Base-by-base conservation (phyloP, 768 basidiomycete species). In the Russula earlei region DNA sequence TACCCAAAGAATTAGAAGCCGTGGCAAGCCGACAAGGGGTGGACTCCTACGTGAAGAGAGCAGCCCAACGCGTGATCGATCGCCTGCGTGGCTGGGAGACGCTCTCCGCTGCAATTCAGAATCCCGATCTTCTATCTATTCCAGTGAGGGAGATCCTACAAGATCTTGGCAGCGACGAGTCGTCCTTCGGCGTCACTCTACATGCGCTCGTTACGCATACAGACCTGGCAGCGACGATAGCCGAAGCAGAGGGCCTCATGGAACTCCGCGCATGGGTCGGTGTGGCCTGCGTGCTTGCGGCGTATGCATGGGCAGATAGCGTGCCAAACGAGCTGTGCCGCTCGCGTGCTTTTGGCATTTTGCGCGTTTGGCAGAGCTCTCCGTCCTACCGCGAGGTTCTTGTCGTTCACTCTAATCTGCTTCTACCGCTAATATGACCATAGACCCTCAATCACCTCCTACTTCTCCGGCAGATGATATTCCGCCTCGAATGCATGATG, bases 221-320 rank as follows among this genome's bases (percentile, higher is more conserved):
- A 0, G 77, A 80, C 52, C 67, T 89, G 14, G 64, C 75, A 42
- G 63, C 71, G 2, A 77, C 73, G 20, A 49, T 58, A 14, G 34
- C 33, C 19, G 47, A 48, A 27, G 25, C 40, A 14, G 47, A 53
- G 52, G 70, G 77, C 3, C 79, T 82, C 64, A 74, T 74, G 25
- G 81, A 83, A 44, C 85, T 89, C 59, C 76, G 83, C 55, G 83
- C 84, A 0, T 81, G 78, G 58, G 69, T 89, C 45, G 88, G 88
- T 1, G 75, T 89, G 8, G 75, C 82, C 3, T 74, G 76, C 49
- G 80, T 87, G 14, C 69, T 91, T 14, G 81, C 81, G 2, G 84
- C 85, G 33, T 84, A 83, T 64, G 84, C 85, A 3, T 91, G 87
- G 84, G 80, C 87, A 12, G 88, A 90, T 62, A 87, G 85, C 66